Conservation (phyloP, 805 yeast genomes). For the Cyberlindnera euphorbiiphila region DNA sequence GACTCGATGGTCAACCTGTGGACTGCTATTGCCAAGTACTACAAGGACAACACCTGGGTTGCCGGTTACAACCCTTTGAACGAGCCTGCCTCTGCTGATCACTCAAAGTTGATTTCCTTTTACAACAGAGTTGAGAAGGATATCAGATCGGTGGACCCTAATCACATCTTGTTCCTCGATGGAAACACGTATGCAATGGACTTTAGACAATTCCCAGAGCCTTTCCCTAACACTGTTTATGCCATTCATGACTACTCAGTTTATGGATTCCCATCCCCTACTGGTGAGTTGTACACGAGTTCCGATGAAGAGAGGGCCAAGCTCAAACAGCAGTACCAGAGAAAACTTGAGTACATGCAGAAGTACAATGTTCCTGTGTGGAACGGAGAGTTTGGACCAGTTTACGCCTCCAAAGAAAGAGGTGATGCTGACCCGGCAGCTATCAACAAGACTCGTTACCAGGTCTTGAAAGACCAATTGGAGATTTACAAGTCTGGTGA, state of each 20-base stretch:
- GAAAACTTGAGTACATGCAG: slow-evolving; percentile 43
- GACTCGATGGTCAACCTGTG: slow-evolving; percentile 44
- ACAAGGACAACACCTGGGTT: slow-evolving; percentile 43
- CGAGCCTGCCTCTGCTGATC: slow-evolving; percentile 47
- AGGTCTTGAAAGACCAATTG: slow-evolving; percentile 44
- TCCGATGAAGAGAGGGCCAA: slow-evolving; percentile 34
- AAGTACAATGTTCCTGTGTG: slow-evolving; percentile 44
- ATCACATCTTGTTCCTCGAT: slow-evolving; percentile 47
- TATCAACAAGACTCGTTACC: slow-evolving; percentile 39
- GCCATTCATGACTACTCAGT: slow-evolving; percentile 46
- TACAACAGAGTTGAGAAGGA: slow-evolving; percentile 37
- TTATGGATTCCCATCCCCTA: slow-evolving; percentile 42
- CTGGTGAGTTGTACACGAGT: slow-evolving; percentile 33
- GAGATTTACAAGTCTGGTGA: slow-evolving; percentile 42
- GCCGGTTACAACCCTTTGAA: slow-evolving; percentile 55
- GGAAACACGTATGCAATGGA: slow-evolving; percentile 51
- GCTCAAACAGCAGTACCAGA: slow-evolving; percentile 36
- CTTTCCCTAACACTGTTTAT: slow-evolving; percentile 43
- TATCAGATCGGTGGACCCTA: slow-evolving; percentile 41
- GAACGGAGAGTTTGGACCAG: slow-evolving; percentile 55
- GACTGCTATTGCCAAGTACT: slow-evolving; percentile 42
- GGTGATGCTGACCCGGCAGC: slow-evolving; percentile 39
- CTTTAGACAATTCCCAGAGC: slow-evolving; percentile 43
- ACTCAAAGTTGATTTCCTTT: slow-evolving; percentile 36
- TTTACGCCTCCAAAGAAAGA: slow-evolving; percentile 40